Evolutionary conservation across 2,329 filamentous ascomycete genomes (phyloP), one percentile per base, ranked within the genome.

Genomic region (Scedosporium dehoogii): DNA sequence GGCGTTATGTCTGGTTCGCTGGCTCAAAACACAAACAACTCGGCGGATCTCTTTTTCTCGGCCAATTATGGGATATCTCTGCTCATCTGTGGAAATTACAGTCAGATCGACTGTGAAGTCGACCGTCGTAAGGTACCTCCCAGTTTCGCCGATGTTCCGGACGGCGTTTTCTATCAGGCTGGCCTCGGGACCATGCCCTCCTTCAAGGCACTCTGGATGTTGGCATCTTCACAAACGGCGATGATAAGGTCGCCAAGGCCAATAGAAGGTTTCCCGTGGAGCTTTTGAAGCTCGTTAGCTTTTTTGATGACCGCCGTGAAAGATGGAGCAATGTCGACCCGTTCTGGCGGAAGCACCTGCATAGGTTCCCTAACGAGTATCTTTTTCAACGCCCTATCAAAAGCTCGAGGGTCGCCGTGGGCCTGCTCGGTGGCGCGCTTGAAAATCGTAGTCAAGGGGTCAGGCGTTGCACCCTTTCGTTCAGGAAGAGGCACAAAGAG

Each of bases 81-180:
- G 97, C 73, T 96, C 96, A 78, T 97, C 94, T 73, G 92, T 84
- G 64, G 94, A 94, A 87, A 96, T 87, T 58, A 90, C 83, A 12
- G 94, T 99, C 92, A 99, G 96, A 75, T 99, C 94, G 70, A 97
- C 94, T 62, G 94, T 97, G 76, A 97, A 99, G 75, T 97, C 94
- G 62, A 94, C 93, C 3, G 91, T 96, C 79, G 96, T 96, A 64
- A 91, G 96, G 76, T 99, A 92, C 66, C 93, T 84, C 78, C 87
- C 91, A 51, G 92, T 97, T 65, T 94, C 94, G 66, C 94, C 88
- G 69, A 99, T 96, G 63, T 91, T 86, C 70, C 91, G 85, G 48
- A 99, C 85, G 18, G 94, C 93, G 67, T 90, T 87, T 72, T 96
- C 91, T 65, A 99, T 83, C 42, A 97, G 81, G 76, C 96, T 97